Percentiles rank a stretch among this genome's conserved stretches.
These are phyloP conservation scores for Crepidotus variabilis DNA, from an alignment of 768 basidiomycete genomes.

Conservation along the genomic window DNA sequence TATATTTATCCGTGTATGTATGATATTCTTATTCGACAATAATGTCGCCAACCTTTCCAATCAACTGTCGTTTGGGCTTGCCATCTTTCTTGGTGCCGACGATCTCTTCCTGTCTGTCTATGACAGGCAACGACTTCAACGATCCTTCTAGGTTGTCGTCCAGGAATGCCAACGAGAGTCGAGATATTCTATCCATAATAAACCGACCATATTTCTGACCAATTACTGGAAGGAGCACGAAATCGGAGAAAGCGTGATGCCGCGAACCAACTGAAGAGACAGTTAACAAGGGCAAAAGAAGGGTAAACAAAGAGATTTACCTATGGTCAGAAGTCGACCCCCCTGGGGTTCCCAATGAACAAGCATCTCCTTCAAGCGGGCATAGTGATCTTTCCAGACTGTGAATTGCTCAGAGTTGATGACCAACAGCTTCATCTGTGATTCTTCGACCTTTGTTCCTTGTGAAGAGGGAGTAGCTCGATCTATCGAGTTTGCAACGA, in stretches of 20 bases:
- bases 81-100: slow-evolving; percentile 43
- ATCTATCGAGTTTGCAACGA: too few relatives aligned
- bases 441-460: background rate
- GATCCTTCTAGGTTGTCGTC: slow-evolving; percentile 33
- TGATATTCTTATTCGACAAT: slow-evolving; percentile 28
- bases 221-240: slow-evolving; percentile 39
- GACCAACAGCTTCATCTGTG: slow-evolving; percentile 39
- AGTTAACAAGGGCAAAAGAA: slow-evolving; percentile 1
- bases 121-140: slow-evolving; percentile 25
- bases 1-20: background rate
- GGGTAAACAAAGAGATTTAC: slow-evolving; percentile 24
- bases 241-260: slow-evolving; percentile 48
- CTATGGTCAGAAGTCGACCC: slow-evolving; percentile 42
- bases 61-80: slow-evolving; percentile 36
- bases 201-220: slow-evolving; percentile 25
- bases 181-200: slow-evolving; percentile 31
- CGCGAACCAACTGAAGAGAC: slow-evolving; percentile 35
- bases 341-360: slow-evolving; percentile 49
- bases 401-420: slow-evolving; percentile 80
- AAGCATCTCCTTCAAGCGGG: slow-evolving; percentile 49
- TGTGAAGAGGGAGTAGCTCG: slow-evolving; percentile 21
- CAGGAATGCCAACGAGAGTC: slow-evolving; percentile 40
- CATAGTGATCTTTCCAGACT: slow-evolving; percentile 74
- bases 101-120: slow-evolving; percentile 33
- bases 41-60: slow-evolving; percentile 41